A percentile compares a stretch with the other conserved stretches of the same genome.
phyloP scores from a whole-genome alignment of 768 basidiomycete genomes.

The Tylopilus cervinicoccineus region DNA sequence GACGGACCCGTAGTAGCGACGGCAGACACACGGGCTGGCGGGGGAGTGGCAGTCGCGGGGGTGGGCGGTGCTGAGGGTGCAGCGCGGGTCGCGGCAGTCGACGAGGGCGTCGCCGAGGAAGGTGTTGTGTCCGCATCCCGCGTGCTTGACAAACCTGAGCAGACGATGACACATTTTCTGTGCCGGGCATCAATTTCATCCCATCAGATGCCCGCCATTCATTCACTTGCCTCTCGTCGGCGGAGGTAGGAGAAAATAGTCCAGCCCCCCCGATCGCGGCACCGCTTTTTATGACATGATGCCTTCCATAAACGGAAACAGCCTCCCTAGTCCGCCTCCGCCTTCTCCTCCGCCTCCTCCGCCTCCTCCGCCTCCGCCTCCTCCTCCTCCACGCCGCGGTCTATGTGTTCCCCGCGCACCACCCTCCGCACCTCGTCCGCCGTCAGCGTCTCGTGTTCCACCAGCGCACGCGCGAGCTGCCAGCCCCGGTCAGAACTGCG shows the following conservation, averaged over 20 bases:
- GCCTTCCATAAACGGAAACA: neutral
- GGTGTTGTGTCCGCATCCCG: constrained; percentile 52
- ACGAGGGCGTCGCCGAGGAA: constrained; percentile 39
- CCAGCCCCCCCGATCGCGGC: neutral
- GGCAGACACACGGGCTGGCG: constrained; percentile 41
- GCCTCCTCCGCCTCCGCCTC: too few species aligned
- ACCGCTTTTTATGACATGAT: neutral
- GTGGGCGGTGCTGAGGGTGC: constrained; percentile 49
- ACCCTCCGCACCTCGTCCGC: constrained; percentile 83
- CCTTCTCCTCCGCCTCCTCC: too few species aligned
- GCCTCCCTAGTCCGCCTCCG: too few species aligned
- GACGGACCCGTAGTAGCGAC: constrained; percentile 51
- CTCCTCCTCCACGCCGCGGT: constrained; percentile 63
- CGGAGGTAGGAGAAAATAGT: constrained; percentile 52
- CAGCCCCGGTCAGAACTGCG: neutral
- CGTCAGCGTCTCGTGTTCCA: constrained; percentile 93
- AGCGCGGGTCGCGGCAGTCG: constrained; percentile 50
- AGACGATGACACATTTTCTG: constrained; percentile 68
- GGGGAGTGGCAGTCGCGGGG: constrained; percentile 40
- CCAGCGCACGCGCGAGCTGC: constrained; percentile 85
- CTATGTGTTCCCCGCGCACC: constrained; percentile 77
- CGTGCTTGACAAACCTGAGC: constrained; percentile 48
- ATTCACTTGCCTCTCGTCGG: constrained; percentile 38
- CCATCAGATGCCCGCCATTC: too few species aligned
- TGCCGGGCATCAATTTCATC: too few species aligned